Evolutionary conservation across 1,284 basidiomycete genomes (phyloP).

Genomic region (Cryptococcus maquisensis): DNA sequence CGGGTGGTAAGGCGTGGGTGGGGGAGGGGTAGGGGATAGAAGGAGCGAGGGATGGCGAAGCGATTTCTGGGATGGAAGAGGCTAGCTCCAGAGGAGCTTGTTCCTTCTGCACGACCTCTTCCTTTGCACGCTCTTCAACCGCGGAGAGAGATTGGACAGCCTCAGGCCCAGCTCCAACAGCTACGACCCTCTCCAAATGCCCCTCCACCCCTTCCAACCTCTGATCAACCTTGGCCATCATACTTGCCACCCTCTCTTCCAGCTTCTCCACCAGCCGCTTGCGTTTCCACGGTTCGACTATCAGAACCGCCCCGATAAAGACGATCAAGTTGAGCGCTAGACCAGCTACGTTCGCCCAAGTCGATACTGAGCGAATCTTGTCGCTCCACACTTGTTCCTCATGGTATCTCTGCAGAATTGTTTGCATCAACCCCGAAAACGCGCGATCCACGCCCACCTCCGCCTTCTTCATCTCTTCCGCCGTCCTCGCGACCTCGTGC

Average conservation of each 20-base stretch:
- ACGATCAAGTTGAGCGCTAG: slow-evolving; percentile 80
- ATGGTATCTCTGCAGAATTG: slow-evolving; percentile 81
- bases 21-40: not conserved
- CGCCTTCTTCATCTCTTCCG: slow-evolving; percentile 59
- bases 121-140: not conserved
- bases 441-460: slow-evolving; percentile 77
- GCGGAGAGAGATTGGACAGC: not conserved
- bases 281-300: slow-evolving; percentile 93
- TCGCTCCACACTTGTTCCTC: slow-evolving; percentile 95
- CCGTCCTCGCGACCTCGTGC: slow-evolving; percentile 67
- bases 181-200: not conserved
- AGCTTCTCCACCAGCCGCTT: slow-evolving; percentile 75
- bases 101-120: not conserved
- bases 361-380: slow-evolving; percentile 88
- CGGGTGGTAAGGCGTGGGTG: not conserved
- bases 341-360: slow-evolving; percentile 78
- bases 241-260: slow-evolving; percentile 73
- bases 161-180: not conserved
- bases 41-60: not conserved
- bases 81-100: not conserved
- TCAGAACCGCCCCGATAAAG: slow-evolving; percentile 76
- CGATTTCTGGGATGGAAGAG: not conserved
- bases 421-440: slow-evolving; percentile 77
- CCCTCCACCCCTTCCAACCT: slow-evolving; percentile 23
- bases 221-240: slow-evolving; percentile 53